Base-by-base conservation (phyloP, 345 rosid species). In the Ailanthus altissimus region DNA sequence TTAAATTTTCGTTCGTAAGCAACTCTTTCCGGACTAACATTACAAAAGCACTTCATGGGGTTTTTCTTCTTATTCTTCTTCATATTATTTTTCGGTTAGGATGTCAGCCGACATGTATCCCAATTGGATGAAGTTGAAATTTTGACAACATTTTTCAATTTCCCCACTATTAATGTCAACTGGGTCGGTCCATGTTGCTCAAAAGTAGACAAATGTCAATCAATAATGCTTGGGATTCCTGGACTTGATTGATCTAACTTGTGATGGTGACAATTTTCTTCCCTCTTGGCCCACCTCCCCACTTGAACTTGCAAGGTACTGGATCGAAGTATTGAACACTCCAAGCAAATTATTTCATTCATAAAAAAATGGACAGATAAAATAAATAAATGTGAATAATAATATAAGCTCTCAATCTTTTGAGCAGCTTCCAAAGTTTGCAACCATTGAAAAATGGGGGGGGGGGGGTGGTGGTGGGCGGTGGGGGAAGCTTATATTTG, bases 171-270 rank as follows among this genome's bases (percentile, higher is more conserved):
- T 72, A 60, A 49, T 5, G n/a, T n/a, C n/a, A 7, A 15, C 50
- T 56, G 46, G 58, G 81, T 70, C 75, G 73, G 82, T 59, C 53
- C 65, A 53, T 79, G 86, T 21, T 79, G 75, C 79, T 73, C 66
- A 77, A 72, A 85, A 83, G 85, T 51, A 45, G 81, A 82, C 84
- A 82, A 40, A 67, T 25, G 46, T 65, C 78, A 75, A 81, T 81
- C 68, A 50, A 69, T 68, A 32, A n/a, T n/a, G n/a, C 38, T 32
- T 68, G 79, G 5, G 18, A 81, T 72, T 64, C 32, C 45, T 59
- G 73, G 80, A 60, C 11, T 75, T 73, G 86, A 87, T 84, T 36
- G 81, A 67, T 82, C 74, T 59, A 76, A 53, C 84, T 60, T 73
- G 70, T 21, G 78, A 82, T 61, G 20, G 10, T 82, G 83, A 80